Evolutionary conservation across 164 flowering plant genomes (phyloP), one percentile per base, ranked within the genome.

Genomic region (Tinospora cordifolia): DNA sequence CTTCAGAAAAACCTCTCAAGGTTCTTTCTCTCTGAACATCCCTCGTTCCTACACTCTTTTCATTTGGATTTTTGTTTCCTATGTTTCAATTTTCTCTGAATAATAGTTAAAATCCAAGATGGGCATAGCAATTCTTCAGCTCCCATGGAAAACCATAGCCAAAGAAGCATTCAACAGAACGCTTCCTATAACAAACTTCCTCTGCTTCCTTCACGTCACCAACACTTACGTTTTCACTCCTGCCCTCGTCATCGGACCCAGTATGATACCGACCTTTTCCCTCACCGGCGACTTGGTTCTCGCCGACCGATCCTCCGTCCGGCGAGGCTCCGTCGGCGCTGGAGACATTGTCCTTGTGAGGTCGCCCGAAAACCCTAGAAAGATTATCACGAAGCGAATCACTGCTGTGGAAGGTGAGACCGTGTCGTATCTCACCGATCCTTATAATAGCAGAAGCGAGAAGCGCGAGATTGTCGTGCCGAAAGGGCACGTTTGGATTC

Each of bases 401-500:
- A 65, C 74, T 65, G 95, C 79, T 9, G 68, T 83, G 80, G 97
- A 85, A 65, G 95, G 91, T 36, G 90, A 91, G 49, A 40, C 62
- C 39, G 84, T 90, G 22, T 75, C 82, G 8, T 90, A 76, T 60
- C 25, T 78, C 25, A 82, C 76, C 22, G 81, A 85, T 66, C 86
- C 85, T 49, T 70, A 58, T n/a, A n/a, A n/a, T n/a, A n/a, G n/a
- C n/a, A 72, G 71, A 34, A 68, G 76, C 39, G 85, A 78, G 24
- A 40, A 58, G 66, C 34, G 26, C 26, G 63, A 81, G 66, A 82
- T 87, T 47, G 63, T 81, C 51, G 94, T 92, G 71, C 96, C 96
- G 3, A 81, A 87, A 65, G 98, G 98, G 27, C 90, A 86, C 72
- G 80, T 90, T 49, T 92, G 96, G 96, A 46, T 90, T n/a, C 83